phyloP scores from a whole-genome alignment of 2,329 filamentous ascomycete genomes.

The Aspergillus fructus region DNA sequence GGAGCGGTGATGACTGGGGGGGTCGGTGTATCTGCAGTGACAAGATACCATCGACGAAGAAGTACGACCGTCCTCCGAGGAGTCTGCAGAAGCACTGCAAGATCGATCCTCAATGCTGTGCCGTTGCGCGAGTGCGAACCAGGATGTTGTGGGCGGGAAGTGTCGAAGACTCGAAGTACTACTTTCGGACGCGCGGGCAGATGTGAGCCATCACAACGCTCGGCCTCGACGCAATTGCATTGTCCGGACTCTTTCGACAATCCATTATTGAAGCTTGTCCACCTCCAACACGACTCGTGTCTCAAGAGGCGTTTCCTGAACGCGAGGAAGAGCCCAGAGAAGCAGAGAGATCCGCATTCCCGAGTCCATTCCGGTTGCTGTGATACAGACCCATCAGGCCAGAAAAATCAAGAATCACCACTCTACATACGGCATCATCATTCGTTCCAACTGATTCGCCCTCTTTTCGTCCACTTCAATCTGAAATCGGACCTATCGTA shows the following conservation, averaged over 20 bases:
- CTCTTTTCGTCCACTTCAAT: neutral
- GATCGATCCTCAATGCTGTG: neutral
- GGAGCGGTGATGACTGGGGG: neutral
- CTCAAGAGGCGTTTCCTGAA: neutral
- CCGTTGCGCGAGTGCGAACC: neutral
- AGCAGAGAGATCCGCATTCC: conserved; percentile 20
- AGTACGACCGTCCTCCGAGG: no score
- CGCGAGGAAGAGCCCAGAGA: neutral
- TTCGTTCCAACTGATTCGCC: neutral
- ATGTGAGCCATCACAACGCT: neutral
- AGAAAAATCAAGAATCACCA: neutral
- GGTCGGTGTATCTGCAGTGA: no score
- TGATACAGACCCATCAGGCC: conserved; percentile 5
- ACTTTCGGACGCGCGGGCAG: no score
- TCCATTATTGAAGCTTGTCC: neutral
- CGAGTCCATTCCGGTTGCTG: conserved; percentile 20
- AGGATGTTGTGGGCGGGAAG: neutral
- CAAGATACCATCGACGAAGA: no score
- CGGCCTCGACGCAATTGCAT: neutral
- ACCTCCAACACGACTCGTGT: neutral
- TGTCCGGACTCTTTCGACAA: neutral
- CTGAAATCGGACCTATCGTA: conserved; percentile 8
- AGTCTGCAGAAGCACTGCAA: neutral
- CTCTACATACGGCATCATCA: neutral
- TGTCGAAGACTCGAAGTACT: neutral